These are phyloP conservation scores for Zygoascus flipseniorum DNA, from an alignment of 805 yeast genomes.

Conservation along the genomic window DNA sequence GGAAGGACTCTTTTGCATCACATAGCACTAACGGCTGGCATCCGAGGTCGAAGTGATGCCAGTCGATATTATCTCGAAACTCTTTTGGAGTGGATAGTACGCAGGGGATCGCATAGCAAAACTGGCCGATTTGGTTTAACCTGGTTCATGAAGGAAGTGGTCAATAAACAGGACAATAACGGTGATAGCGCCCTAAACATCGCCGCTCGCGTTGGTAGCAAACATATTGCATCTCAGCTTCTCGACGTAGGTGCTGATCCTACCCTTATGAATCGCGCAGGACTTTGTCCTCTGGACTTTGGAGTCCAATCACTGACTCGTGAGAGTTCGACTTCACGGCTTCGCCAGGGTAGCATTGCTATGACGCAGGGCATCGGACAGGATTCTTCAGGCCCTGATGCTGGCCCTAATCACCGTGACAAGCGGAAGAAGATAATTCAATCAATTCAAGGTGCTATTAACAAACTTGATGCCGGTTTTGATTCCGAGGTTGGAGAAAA, in stretches of 20 bases:
- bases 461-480: conserved; percentile 49
- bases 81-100: conserved; percentile 70
- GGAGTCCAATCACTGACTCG: conserved; percentile 40
- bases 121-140: conserved; percentile 42
- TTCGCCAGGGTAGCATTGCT: background rate
- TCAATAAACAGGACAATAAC: conserved; percentile 83
- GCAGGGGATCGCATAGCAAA: conserved; percentile 38
- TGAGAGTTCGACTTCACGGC: background rate
- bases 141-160: conserved; percentile 56
- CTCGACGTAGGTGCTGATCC: conserved; percentile 86
- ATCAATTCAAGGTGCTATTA: conserved; percentile 43
- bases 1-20: conserved; percentile 82
- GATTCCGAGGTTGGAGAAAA: conserved; percentile 47
- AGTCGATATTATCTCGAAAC: conserved; percentile 66
- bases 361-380: background rate
- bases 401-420: conserved; percentile 8
- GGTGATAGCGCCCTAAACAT: conserved; percentile 95
- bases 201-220: conserved; percentile 81
- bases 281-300: conserved; percentile 79
- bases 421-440: conserved; percentile 38
- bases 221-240: conserved; percentile 69
- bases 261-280: conserved; percentile 70
- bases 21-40: conserved; percentile 71
- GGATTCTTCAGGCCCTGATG: background rate
- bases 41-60: conserved; percentile 64